Evolutionary conservation across 2,329 filamentous ascomycete genomes (phyloP), one percentile per base, ranked within the genome.

Genomic region (Neoarthrinium moseri): DNA sequence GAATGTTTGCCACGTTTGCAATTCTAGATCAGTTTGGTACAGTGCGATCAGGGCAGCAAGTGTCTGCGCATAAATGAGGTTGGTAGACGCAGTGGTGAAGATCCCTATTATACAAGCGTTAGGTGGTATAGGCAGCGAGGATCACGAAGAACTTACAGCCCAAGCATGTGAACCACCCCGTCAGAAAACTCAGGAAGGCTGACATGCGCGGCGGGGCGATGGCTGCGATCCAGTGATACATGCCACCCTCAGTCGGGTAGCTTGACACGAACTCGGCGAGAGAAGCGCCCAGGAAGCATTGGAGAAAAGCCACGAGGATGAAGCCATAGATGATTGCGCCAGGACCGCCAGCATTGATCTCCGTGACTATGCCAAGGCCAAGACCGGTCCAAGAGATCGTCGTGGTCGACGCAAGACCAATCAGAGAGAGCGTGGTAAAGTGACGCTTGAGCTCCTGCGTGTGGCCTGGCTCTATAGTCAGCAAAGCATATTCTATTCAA

Each of bases 161-260:
- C n/a, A n/a, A n/a, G n/a, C n/a, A n/a, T n/a, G n/a, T n/a, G n/a
- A n/a, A n/a, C n/a, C n/a, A n/a, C n/a, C n/a, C n/a, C n/a, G n/a
- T n/a, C n/a, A n/a, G n/a, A n/a, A n/a, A n/a, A n/a, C n/a, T n/a
- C n/a, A n/a, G n/a, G n/a, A n/a, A n/a, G n/a, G n/a, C n/a, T n/a
- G n/a, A n/a, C n/a, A n/a, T n/a, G n/a, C n/a, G n/a, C n/a, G n/a
- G n/a, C n/a, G n/a, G n/a, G n/a, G n/a, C n/a, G n/a, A n/a, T n/a
- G n/a, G 72, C 70, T 6, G 71, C 72, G 30, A 73, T 72, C 73
- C 73, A 76, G 52, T 75, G 73, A 46, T 76, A 77, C 70, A 74
- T 73, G 34, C 73, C 73, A 18, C 73, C 73, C 42, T 70, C 68
- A 8, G 70, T 72, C 4, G 73, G 73, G 47, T 74, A 74, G 2